phyloP scores from a whole-genome alignment of 2,329 filamentous ascomycete species.

The Proliferodiscus dingleyae region DNA sequence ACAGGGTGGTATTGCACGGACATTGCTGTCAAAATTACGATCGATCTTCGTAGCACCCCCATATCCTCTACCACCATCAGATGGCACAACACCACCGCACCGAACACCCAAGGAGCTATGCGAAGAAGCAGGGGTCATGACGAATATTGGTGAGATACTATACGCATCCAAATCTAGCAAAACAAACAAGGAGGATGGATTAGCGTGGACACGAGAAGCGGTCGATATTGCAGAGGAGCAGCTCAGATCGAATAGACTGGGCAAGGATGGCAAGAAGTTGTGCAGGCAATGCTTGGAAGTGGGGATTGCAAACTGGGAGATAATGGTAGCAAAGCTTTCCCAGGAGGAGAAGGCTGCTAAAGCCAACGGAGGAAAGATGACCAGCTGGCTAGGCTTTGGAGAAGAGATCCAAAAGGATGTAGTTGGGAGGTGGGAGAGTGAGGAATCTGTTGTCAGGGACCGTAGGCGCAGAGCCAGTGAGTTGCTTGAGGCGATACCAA shows the following conservation, averaged over 20 bases:
- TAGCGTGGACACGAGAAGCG: constrained; percentile 86
- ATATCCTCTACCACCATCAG: constrained; percentile 66
- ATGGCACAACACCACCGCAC: constrained; percentile 63
- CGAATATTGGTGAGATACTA: constrained; percentile 91
- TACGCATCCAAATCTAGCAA: constrained; percentile 54
- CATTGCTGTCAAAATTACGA: no score
- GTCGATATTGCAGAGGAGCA: constrained; percentile 74
- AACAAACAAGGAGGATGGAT: constrained; percentile 57
- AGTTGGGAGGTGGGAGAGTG: constrained; percentile 32
- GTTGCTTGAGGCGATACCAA: constrained; percentile 14
- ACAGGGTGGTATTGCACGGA: no score
- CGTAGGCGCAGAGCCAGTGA: constrained; percentile 25
- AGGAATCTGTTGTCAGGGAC: constrained; percentile 30
- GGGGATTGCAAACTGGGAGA: constrained; percentile 75
- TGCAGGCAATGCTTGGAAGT: constrained; percentile 75
- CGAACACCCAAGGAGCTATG: constrained; percentile 65
- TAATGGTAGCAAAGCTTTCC: constrained; percentile 65
- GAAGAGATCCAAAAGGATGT: constrained; percentile 18
- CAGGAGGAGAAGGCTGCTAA: constrained; percentile 32
- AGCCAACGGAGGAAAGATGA: constrained; percentile 6
- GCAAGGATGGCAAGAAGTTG: constrained; percentile 44
- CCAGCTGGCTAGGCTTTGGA: constrained; percentile 28
- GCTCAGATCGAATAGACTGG: constrained; percentile 38
- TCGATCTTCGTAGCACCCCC: constrained; percentile 45
- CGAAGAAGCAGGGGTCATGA: constrained; percentile 79